Evolutionary conservation across 169 alveolate genomes (phyloP).

Genomic region (Plasmodium malariae): DNA sequence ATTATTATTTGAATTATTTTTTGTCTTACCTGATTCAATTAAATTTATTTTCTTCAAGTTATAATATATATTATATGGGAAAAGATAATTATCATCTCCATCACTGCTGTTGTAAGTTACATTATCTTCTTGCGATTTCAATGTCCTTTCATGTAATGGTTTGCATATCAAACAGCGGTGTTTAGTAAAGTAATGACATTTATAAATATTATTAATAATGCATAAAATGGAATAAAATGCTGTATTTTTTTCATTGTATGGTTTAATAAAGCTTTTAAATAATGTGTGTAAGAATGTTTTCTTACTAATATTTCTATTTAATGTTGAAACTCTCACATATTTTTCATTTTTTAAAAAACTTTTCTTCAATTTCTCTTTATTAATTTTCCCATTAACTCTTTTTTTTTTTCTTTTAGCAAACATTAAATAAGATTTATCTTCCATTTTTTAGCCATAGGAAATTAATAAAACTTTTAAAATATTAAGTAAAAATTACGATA

Average conservation of each 20-base stretch:
- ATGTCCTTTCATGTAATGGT: conserved; percentile 31
- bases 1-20: background rate
- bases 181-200: conserved; percentile 53
- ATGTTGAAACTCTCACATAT: conserved; percentile 44
- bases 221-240: conserved; percentile 66
- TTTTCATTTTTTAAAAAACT: conserved; percentile 58
- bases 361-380: conserved; percentile 64
- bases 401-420: conserved; percentile 68
- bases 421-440: conserved; percentile 45
- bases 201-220: conserved; percentile 70
- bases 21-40: conserved; percentile 9
- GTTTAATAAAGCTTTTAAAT: conserved; percentile 72
- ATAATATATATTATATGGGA: conserved; percentile 34
- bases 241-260: conserved; percentile 66
- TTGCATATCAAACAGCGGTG: conserved; percentile 75
- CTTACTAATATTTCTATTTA: conserved; percentile 36
- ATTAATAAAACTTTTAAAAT: conserved; percentile 3
- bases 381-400: conserved; percentile 66
- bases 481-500: background rate
- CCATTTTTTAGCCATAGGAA: conserved; percentile 66
- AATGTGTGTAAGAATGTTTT: conserved; percentile 68
- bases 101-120: background rate
- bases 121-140: conserved; percentile 13
- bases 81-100: conserved; percentile 18
- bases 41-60: conserved; percentile 26